Evolutionary conservation across 2,329 filamentous ascomycete species (phyloP).

Genomic region (Pestalotiopsis sp.): DNA sequence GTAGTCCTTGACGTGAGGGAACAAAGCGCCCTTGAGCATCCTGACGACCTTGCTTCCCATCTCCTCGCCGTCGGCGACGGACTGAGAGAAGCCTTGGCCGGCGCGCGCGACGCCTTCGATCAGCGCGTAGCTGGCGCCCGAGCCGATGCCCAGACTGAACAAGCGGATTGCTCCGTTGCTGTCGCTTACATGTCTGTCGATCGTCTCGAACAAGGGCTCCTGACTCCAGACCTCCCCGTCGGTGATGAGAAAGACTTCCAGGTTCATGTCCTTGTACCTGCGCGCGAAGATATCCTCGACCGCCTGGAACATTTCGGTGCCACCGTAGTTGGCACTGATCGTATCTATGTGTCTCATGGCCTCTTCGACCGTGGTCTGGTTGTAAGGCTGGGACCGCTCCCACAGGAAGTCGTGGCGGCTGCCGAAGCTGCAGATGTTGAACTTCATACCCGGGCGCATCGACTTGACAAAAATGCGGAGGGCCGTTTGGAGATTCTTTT

Average conservation of each 20-base stretch:
- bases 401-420: slow-evolving; percentile 47
- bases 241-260: slow-evolving; percentile 58
- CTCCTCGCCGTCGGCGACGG: slow-evolving; percentile 63
- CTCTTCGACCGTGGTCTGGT: slow-evolving; percentile 41
- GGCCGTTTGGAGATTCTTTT: slow-evolving; percentile 55
- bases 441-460: slow-evolving; percentile 63
- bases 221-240: slow-evolving; percentile 59
- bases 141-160: slow-evolving; percentile 59
- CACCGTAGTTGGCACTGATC: slow-evolving; percentile 52
- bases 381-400: slow-evolving; percentile 48
- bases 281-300: slow-evolving; percentile 45
- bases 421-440: slow-evolving; percentile 74
- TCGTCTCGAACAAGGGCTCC: slow-evolving; percentile 42
- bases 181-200: slow-evolving; percentile 42
- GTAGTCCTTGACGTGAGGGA: slow-evolving; percentile 67
- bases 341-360: slow-evolving; percentile 44
- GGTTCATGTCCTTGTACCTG: slow-evolving; percentile 47
- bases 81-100: slow-evolving; percentile 63
- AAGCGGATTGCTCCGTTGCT: slow-evolving; percentile 49
- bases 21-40: slow-evolving; percentile 73
- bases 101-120: slow-evolving; percentile 57
- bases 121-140: slow-evolving; percentile 50
- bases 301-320: slow-evolving; percentile 54
- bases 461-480: slow-evolving; percentile 68
- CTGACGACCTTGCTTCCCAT: slow-evolving; percentile 71